Evolutionary conservation across 2,329 filamentous ascomycete species (phyloP), one percentile per base, ranked within the genome.

Genomic region (Penicillium sp.): DNA sequence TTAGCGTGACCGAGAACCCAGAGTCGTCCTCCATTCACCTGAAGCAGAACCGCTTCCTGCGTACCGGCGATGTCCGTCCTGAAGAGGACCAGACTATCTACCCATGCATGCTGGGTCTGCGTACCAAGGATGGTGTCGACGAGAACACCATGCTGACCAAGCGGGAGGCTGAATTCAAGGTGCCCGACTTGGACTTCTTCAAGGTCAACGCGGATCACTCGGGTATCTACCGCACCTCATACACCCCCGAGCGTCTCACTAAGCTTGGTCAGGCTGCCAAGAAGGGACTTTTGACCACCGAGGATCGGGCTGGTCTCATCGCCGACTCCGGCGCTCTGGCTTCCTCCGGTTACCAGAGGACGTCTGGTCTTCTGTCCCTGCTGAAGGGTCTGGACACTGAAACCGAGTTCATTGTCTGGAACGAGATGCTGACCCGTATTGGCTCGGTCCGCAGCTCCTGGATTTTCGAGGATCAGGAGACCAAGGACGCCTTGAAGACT

Each of bases 191-290:
- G 45, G 88, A 95, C 62, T 96, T 97, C 73, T 97, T 86, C 82
- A 97, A 97, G 78, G 76, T 97, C 52, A 97, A 97, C 65, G 90
- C 91, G 12, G 90, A 96, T 65, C 91, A 96, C 69, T 90, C 89
- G 24, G 88, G 88, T 56, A 84, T 96, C 54, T 97, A 94, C 76
- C 84, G 91, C 51, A 96, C 90, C 0, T 88, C 85, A 0, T 97
- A 97, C 73, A 78, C 83, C 2, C 85, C 89, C 2, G 85, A 88
- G 61, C 85, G 91, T 33, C 80, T 97, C 39, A 78, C 83, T 58
- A 95, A 95, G 76, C 84, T 97, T 34, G 91, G 91, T 26, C 74
- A 89, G 64, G 88, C 90, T 47, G 91, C 90, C 40, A 93, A 87
- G 70, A 73, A 84, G 40, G 88, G 87, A 4, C 77, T 90, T 8